These are phyloP conservation scores for Actinomortierella wolfii DNA, from an alignment of 371 early-diverging fungal genomes.

Conservation along the genomic window DNA sequence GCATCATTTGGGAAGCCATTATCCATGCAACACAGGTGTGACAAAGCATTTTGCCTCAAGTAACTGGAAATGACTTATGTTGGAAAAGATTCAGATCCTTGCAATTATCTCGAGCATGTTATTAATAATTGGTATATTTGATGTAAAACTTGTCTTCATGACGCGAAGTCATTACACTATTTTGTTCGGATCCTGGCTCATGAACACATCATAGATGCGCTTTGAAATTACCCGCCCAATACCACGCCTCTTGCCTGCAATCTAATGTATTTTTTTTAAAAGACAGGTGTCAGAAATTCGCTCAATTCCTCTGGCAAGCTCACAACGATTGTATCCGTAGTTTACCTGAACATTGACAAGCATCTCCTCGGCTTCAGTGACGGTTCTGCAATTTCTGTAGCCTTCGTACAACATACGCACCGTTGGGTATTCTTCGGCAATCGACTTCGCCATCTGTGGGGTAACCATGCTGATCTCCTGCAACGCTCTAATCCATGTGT, in stretches of 20 bases:
- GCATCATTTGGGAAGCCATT: too few species aligned
- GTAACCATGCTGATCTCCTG: conserved; percentile 71
- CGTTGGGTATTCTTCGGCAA: conserved; percentile 60
- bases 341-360: conserved; percentile 61
- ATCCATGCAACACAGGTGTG: too few species aligned
- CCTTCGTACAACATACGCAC: conserved; percentile 56
- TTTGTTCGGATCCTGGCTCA: conserved; percentile 51
- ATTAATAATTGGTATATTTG: too few species aligned
- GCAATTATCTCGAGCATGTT: too few species aligned
- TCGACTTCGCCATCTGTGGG: conserved; percentile 57
- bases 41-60: too few species aligned
- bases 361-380: conserved; percentile 46
- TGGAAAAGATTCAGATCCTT: too few species aligned
- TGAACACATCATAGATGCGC: conserved; percentile 59
- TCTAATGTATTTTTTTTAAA: not conserved
- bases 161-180: conserved; percentile 30
- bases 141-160: too few species aligned
- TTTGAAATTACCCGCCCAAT: conserved; percentile 58
- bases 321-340: not conserved
- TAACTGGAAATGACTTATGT: too few species aligned
- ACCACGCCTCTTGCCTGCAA: conserved; percentile 26
- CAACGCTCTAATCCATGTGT: conserved; percentile 69
- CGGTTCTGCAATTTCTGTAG: conserved; percentile 43
- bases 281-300: conserved; percentile 11
- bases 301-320: too few species aligned